phyloP scores from a whole-genome alignment of 164 flowering plant genomes.

The Dillenia turbinata region DNA sequence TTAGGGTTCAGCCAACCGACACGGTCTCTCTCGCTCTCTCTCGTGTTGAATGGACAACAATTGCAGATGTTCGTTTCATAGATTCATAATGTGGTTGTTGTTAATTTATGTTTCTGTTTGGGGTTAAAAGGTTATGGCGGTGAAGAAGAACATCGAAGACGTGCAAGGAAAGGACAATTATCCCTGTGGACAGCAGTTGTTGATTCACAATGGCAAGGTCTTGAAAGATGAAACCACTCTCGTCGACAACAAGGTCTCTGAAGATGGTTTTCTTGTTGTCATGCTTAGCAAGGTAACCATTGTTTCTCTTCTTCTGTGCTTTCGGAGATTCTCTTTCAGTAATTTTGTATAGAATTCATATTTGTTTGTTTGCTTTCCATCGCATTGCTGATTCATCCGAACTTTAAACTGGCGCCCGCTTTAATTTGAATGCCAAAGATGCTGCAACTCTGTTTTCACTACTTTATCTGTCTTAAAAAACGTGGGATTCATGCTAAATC shows the following conservation, averaged over 20 bases:
- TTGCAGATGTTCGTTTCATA: neutral
- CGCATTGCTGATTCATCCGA: no score
- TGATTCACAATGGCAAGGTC: conserved; percentile 96
- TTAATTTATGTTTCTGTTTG: neutral
- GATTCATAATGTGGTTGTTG: neutral
- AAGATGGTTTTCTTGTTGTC: conserved; percentile 97
- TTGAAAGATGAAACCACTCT: conserved; percentile 95
- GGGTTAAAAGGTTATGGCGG: conserved; percentile 54
- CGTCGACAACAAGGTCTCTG: conserved; percentile 84
- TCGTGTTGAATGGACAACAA: neutral
- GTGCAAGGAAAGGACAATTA: conserved; percentile 90
- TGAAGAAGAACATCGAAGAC: conserved; percentile 92
- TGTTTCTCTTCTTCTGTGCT: neutral
- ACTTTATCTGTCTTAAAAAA: no score
- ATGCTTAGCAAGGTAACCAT: conserved; percentile 96
- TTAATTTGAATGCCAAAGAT: no score
- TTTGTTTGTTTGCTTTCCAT: no score
- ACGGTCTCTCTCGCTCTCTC: conserved; percentile 37
- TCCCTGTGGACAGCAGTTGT: conserved; percentile 93
- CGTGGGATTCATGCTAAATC: no score
- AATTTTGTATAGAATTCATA: no score
- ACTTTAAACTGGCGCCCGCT: no score
- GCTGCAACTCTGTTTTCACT: no score
- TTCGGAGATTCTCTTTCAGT: no score
- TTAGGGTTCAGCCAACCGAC: conserved; percentile 74